Base-by-base conservation (phyloP, 208 protist genomes). In the Crithidia thermophila region DNA sequence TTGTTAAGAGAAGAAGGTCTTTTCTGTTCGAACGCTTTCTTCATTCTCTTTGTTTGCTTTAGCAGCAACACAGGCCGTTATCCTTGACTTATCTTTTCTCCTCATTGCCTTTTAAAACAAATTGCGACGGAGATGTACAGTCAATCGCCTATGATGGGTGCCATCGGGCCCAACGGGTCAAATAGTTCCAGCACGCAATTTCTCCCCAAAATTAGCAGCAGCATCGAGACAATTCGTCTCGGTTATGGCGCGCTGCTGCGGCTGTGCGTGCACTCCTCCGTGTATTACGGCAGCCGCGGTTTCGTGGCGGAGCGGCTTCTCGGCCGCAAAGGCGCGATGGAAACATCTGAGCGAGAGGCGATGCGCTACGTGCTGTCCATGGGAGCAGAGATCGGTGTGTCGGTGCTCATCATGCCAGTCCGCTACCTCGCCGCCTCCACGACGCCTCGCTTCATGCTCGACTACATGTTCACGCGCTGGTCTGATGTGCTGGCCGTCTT, bases 401-500 rank as follows among this genome's bases (percentile, higher is more conserved):
- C 90, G 8, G 36, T 87, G 49, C 49, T 93, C 18, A 74, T 87
- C 28, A 75, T 72, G 40, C 90, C 90, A 0, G 72, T 77, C 14
- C 79, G 79, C 42, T 96, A 90, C 63, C 71, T 96, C 21, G 86
- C 86, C 30, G 90, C 83, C 21, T 81, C 87, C 33, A 88, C 79
- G 4, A 87, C 87, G 14, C 85, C 90, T 10, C 85, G 90, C 3
- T 93, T 93, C 64, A 67, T 96, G 55, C 61, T 94, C 9, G 90
- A 96, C 55, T 94, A 87, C 72, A 80, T 85, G 55, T 67, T 91
- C 33, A 93, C 86, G 0, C 52, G 67, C 21, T 90, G 74, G 77
- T 93, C 86, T 0, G 90, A 96, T 13, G 27, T 79, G 18, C 67
- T 96, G 21, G 50, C 78, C 7, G 3, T 73, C 18, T 14, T 94